Evolutionary conservation across 129 eudicot genomes (phyloP), one percentile per base, ranked within the genome.

Genomic region (Pittosporum tobira): DNA sequence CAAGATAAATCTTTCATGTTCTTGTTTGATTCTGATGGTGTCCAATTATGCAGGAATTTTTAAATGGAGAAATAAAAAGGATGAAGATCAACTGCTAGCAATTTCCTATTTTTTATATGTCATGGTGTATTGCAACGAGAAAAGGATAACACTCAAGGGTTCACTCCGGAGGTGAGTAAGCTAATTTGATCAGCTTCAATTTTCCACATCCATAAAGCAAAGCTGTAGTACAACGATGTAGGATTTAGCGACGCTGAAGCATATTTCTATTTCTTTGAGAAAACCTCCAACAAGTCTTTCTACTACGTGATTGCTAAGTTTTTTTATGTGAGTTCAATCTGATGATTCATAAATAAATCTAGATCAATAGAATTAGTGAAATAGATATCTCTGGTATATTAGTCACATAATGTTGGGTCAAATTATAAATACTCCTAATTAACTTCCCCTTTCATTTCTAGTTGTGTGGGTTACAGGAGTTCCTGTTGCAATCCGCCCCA

Each of bases 391-490:
- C n/a, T n/a, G n/a, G n/a, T n/a, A n/a, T n/a, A n/a, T n/a, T n/a
- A n/a, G n/a, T n/a, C n/a, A n/a, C n/a, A n/a, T n/a, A n/a, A n/a
- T n/a, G n/a, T n/a, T n/a, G n/a, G n/a, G n/a, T n/a, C n/a, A n/a
- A n/a, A n/a, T n/a, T n/a, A n/a, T n/a, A n/a, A n/a, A n/a, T n/a
- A n/a, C n/a, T n/a, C n/a, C n/a, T n/a, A n/a, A 10, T 9, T 45
- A 11, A 12, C 10, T 42, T n/a, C n/a, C 3, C 31, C 36, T 30
- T 56, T 55, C 21, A 8, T 52, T 58, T 45, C 68, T 84, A 94
- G 96, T 84, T 78, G 96, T 94, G 26, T 88, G 96, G 96, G 96
- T 88, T 51, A 88, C 96, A 46, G 94, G 84, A 48, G 80, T 84
- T 63, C 90, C 90, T 16, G 79, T 88, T 74, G 94, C 96, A 42